phyloP scores from a whole-genome alignment of 441 rosid genomes.

The Erysimum pusillum region DNA sequence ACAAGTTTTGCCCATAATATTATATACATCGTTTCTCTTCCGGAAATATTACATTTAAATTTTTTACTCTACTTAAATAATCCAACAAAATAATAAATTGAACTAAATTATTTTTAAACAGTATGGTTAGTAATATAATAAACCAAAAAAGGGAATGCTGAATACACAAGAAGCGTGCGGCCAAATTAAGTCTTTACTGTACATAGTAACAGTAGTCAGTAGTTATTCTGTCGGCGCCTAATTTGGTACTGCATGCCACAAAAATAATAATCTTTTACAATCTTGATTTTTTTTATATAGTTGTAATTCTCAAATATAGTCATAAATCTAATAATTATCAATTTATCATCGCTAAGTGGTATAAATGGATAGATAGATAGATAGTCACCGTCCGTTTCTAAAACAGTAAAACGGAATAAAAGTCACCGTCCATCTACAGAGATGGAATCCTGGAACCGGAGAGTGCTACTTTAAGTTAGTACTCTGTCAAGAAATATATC shows the following conservation, averaged over 20 bases:
- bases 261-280: constrained; percentile 4
- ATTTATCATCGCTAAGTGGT: neutral
- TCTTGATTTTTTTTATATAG: neutral
- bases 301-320: neutral
- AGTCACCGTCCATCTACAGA: constrained; percentile 22
- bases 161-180: neutral
- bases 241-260: constrained; percentile 7
- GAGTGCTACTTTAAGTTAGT: neutral
- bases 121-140: constrained; percentile 1
- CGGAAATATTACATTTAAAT: neutral
- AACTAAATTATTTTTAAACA: neutral
- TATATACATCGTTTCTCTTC: neutral
- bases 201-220: neutral
- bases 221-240: neutral
- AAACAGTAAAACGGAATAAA: constrained; percentile 11
- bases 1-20: constrained; percentile 3
- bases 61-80: neutral
- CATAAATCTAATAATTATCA: neutral
- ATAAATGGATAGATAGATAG: neutral
- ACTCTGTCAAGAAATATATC: neutral
- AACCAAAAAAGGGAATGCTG: neutral
- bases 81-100: constrained; percentile 8
- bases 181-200: neutral
- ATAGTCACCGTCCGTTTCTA: constrained; percentile 14
- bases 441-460: neutral